Evolutionary conservation across 106 monocot species (phyloP), one percentile per base, ranked within the genome.

Genomic region (Acorus calamus): DNA sequence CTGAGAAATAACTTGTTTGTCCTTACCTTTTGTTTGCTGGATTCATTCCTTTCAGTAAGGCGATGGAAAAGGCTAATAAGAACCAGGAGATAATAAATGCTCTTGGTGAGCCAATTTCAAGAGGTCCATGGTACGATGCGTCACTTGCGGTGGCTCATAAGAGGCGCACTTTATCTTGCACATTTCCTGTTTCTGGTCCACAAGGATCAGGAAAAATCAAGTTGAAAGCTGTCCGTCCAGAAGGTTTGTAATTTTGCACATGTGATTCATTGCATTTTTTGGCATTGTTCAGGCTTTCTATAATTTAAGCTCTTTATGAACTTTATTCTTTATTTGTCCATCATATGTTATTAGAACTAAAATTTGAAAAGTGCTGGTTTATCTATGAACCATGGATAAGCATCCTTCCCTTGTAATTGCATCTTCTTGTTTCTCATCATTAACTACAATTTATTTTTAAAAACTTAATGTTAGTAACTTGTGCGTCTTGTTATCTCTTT

Each of bases 41-140:
- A 28, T 28, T 28, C 28, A 28, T 28, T 46, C 4, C 8, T 74
- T 76, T 51, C 81, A 98, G 98, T 12, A 86, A 85, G 63, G 98
- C 98, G 53, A 86, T 98, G 58, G 83, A 88, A 73, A 86, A 81
- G 74, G 98, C 98, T 75, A 78, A 75, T 62, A 70, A 86, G 62
- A 88, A 88, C 71, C 62, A 71, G 59, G 77, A 83, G 68, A 60
- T 98, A 55, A 50, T 81, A 57, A 92, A 92, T 64, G 65, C 86
- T 65, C 74, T 92, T 66, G 98, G 98, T 5, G 72, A 83, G 64
- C 92, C 98, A 61, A 86, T 92, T 81, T 72, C 74, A 14, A 88
- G 98, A 71, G 98, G 92, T 8, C 79, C 88, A 57, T 99, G 92
- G 98, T 88, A 99, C 69, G 81, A 92, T 74, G 88, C 98, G 53